phyloP scores from a whole-genome alignment of 805 yeast genomes.

The Cyberlindnera amylophila region DNA sequence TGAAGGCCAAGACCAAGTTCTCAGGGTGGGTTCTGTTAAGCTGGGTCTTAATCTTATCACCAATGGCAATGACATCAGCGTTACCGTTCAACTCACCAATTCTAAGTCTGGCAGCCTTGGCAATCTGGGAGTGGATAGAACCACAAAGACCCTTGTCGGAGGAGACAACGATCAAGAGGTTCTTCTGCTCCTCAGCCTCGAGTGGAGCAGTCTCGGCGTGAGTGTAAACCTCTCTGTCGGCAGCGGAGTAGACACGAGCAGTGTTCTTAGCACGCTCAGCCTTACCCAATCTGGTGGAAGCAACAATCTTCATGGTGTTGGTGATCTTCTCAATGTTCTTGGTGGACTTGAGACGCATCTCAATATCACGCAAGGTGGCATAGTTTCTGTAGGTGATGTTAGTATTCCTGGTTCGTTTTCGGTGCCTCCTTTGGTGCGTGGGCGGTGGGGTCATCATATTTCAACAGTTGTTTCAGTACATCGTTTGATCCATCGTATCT shows the following conservation, averaged over 20 bases:
- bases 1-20: conserved; percentile 69
- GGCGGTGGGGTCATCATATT: background rate
- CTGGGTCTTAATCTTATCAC: conserved; percentile 93
- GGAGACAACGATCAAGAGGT: conserved; percentile 82
- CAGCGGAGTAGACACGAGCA: conserved; percentile 78
- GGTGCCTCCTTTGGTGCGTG: background rate
- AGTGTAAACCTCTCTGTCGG: conserved; percentile 74
- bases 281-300: conserved; percentile 91
- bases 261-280: conserved; percentile 93
- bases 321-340: conserved; percentile 99
- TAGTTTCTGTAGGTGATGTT: conserved; percentile 58
- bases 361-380: conserved; percentile 98
- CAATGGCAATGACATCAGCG: conserved; percentile 80
- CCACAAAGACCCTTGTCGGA: conserved; percentile 99
- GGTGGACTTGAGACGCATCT: conserved; percentile 95
- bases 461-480: too few relatives aligned
- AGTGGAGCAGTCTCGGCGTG: conserved; percentile 73
- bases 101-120: conserved; percentile 79
- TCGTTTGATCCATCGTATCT: too few relatives aligned
- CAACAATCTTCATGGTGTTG: conserved; percentile 99
- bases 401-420: conserved; percentile 10
- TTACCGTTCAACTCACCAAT: conserved; percentile 52
- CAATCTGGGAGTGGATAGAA: conserved; percentile 92
- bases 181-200: conserved; percentile 43
- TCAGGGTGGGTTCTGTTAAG: conserved; percentile 76